phyloP scores from a whole-genome alignment of 345 rosid species.

The Populus deltoides region DNA sequence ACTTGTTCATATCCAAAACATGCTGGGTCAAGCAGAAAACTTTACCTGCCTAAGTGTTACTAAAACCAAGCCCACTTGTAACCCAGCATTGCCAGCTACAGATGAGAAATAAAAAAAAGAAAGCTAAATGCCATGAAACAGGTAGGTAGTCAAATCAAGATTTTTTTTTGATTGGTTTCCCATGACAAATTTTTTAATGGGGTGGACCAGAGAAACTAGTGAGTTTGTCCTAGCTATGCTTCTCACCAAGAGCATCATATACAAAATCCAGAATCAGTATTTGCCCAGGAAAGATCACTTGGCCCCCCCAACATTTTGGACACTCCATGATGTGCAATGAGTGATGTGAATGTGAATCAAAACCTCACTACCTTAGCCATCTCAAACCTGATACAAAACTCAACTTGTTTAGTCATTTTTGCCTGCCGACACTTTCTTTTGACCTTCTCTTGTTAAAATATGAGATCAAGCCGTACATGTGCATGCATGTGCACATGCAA shows the following conservation, averaged over 20 bases:
- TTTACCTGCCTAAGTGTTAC: neutral
- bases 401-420: neutral
- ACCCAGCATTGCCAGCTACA: neutral
- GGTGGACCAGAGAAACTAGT: slow-evolving; percentile 15
- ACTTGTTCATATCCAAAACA: neutral
- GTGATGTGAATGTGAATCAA: neutral
- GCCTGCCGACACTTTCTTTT: slow-evolving; percentile 28
- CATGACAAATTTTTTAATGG: slow-evolving; percentile 5
- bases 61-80: neutral
- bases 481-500: neutral
- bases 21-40: neutral
- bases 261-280: slow-evolving; percentile 10
- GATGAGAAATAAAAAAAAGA: neutral
- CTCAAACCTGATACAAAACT: neutral
- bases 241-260: neutral
- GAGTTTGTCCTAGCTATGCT: neutral
- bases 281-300: slow-evolving; percentile 15
- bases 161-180: neutral
- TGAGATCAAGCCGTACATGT: neutral
- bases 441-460: neutral
- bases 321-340: neutral
- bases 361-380: neutral
- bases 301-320: slow-evolving; percentile 13
- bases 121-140: neutral
- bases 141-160: slow-evolving; percentile 19